Evolutionary conservation across 768 basidiomycete species (phyloP), one percentile per base, ranked within the genome.

Genomic region (Cyclocybe aegerita): DNA sequence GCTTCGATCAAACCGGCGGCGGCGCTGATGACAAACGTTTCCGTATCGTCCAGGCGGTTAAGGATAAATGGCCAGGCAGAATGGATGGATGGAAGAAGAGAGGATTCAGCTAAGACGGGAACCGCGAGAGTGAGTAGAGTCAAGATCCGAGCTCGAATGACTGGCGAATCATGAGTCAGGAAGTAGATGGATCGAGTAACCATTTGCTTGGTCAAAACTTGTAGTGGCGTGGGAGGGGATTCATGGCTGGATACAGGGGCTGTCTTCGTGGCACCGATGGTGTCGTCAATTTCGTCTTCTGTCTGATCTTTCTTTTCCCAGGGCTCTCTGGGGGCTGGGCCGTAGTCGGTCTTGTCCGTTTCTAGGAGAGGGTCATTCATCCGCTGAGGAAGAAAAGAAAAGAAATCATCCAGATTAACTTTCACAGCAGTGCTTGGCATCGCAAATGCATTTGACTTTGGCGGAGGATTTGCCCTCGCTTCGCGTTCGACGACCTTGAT

Each of bases 61-160:
- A 98, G 70, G 57, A 99, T 82, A 65, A 87, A 91, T n/a, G 93
- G 92, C 97, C 97, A 99, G 1, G 90, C 88, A 15, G 80, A 79
- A 66, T 98, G 90, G 33, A 98, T 80, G 4, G 88, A 78, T 2
- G 93, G 90, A 36, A 98, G 78, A 12, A 98, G 78, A 11, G 87
- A 82, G 9, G 85, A 81, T 60, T 86, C 86, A 0, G 78, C 79
- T 15, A 85, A 73, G 5, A 94, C 83, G 0, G 88, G 80, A 3
- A 90, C 81, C 1, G 94, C 84, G 1, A 83, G 80, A 9, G 80
- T 71, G 36, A 99, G 72, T 10, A 99, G 76, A 2, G 76, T 70
- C 43, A 98, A 75, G 40, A 98, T 90, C 14, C 86, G 83, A 2
- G 90, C 83, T 8, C 95, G 90, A 52, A 98, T 88, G 57, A 85